phyloP scores from a whole-genome alignment of 2,329 filamentous ascomycete species.

The Stagonosporopsis chrysanthemi region DNA sequence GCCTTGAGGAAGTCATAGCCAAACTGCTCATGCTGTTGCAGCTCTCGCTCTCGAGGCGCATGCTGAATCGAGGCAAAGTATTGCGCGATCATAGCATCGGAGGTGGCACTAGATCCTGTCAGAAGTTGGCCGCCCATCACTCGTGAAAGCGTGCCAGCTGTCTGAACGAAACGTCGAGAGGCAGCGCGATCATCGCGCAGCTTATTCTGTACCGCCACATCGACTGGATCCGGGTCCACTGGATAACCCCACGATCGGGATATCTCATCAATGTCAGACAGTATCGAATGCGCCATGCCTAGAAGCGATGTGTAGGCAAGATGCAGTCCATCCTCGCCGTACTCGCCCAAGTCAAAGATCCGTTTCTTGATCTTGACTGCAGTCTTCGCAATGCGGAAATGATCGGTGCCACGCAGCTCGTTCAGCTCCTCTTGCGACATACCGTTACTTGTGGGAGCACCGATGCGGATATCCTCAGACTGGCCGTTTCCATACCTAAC shows the following conservation, averaged over 20 bases:
- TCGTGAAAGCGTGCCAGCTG: constrained; percentile 64
- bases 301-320: constrained; percentile 52
- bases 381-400: constrained; percentile 64
- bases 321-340: constrained; percentile 48
- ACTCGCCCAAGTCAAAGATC: constrained; percentile 60
- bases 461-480: constrained; percentile 64
- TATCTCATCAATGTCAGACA: constrained; percentile 65
- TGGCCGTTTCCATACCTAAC: constrained; percentile 68
- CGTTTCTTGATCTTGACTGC: constrained; percentile 62
- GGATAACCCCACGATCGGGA: constrained; percentile 67
- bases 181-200: constrained; percentile 64
- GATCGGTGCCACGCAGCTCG: constrained; percentile 61
- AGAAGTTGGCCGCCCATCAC: constrained; percentile 63
- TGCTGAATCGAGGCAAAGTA: constrained; percentile 59
- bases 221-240: constrained; percentile 60
- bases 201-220: constrained; percentile 63
- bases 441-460: constrained; percentile 38
- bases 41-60: constrained; percentile 48
- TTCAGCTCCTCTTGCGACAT: constrained; percentile 52
- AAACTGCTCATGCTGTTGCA: constrained; percentile 59
- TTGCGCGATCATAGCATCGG: constrained; percentile 48
- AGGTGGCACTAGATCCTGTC: constrained; percentile 48
- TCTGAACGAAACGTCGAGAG: constrained; percentile 68
- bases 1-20: constrained; percentile 71
- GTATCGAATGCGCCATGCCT: constrained; percentile 50